Evolutionary conservation across 2,329 filamentous ascomycete species (phyloP).

Genomic region (Colletotrichum lentis): DNA sequence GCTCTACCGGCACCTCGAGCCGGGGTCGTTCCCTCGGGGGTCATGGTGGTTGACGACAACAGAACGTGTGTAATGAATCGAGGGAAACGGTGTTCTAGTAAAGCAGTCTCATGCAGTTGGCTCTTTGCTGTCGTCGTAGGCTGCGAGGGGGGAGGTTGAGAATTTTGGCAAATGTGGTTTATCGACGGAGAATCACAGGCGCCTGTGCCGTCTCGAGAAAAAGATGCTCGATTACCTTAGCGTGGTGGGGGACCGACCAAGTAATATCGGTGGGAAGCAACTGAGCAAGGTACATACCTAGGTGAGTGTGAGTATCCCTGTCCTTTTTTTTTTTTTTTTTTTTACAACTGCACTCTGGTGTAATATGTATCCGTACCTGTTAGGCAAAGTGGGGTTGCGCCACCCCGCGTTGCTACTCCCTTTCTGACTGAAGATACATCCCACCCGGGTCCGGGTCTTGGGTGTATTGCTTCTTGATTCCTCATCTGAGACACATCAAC

Average conservation of each 20-base stretch:
- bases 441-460: background rate
- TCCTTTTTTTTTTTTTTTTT: background rate
- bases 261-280: background rate
- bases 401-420: constrained; percentile 12
- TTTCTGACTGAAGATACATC: background rate
- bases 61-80: background rate
- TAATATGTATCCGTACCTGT: too few relatives aligned
- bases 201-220: constrained; percentile 12
- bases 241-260: constrained; percentile 30
- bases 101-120: background rate
- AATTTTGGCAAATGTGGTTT: constrained; percentile 2
- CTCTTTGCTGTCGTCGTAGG: background rate
- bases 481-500: constrained; percentile 70
- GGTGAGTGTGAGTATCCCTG: background rate
- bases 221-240: constrained; percentile 29
- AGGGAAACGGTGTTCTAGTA: background rate
- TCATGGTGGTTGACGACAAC: constrained; percentile 20
- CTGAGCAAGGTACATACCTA: too few relatives aligned
- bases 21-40: constrained; percentile 30
- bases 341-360: too few relatives aligned
- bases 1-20: constrained; percentile 36
- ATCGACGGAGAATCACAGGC: constrained; percentile 10
- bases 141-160: too few relatives aligned
- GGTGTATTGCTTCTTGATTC: background rate
- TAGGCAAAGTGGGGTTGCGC: constrained; percentile 14